Percentiles rank a stretch among this genome's conserved stretches.
Conservation (phyloP, 306 rosid genomes). For the Lagenaria siceraria region DNA sequence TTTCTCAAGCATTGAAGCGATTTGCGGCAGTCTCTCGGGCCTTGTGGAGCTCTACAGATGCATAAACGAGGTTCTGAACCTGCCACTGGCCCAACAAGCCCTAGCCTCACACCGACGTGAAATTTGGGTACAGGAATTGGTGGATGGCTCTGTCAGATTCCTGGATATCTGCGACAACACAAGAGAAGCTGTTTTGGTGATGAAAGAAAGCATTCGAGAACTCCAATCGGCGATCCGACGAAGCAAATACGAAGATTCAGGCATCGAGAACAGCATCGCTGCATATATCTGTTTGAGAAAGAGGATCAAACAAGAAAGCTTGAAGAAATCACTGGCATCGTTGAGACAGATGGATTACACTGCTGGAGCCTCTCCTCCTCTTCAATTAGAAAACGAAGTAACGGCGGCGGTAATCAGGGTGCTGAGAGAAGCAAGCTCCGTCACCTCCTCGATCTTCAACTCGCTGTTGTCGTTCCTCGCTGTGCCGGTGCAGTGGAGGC, state of each 20-base stretch:
- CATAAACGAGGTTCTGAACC: slow-evolving; percentile 40
- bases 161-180: slow-evolving; percentile 41
- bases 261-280: slow-evolving; percentile 19
- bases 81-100: slow-evolving; percentile 44
- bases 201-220: slow-evolving; percentile 30
- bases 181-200: slow-evolving; percentile 27
- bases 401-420: slow-evolving; percentile 36
- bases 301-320: slow-evolving; percentile 28
- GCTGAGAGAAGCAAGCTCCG: slow-evolving; percentile 43
- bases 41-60: slow-evolving; percentile 31
- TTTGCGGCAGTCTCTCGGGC: slow-evolving; percentile 25
- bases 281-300: slow-evolving; percentile 32
- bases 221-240: slow-evolving; percentile 55
- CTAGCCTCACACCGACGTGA: slow-evolving; percentile 29
- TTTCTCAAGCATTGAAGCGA: slow-evolving; percentile 19
- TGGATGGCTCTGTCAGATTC: slow-evolving; percentile 39
- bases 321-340: slow-evolving; percentile 21
- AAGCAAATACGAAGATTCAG: slow-evolving; percentile 33
- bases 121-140: slow-evolving; percentile 50
- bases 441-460: slow-evolving; percentile 33
- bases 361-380: slow-evolving; percentile 11
- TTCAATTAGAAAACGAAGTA: slow-evolving; percentile 26
- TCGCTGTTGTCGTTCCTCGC: slow-evolving; percentile 22
- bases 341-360: slow-evolving; percentile 31
- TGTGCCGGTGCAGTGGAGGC: slow-evolving; percentile 36